Percentiles rank a stretch among this genome's conserved stretches.
Evolutionary conservation across 1,139 yeast genomes (phyloP).

Genomic region (Chernovozyma aurita): DNA sequence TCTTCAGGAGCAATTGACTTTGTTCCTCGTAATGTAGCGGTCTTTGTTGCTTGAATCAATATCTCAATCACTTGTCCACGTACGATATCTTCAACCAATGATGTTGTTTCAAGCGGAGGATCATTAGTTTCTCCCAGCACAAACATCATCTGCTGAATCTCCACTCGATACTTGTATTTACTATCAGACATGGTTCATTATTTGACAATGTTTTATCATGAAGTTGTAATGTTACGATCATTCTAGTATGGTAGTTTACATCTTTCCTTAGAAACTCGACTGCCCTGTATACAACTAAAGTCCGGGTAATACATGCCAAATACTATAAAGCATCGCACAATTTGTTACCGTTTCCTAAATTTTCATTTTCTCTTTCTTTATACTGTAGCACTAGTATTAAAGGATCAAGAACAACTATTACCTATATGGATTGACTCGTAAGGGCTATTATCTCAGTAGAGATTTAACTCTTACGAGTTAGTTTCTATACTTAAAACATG

Average conservation of each 20-base stretch:
- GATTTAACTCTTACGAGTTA: not conserved
- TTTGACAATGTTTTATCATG: no score
- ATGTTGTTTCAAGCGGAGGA: constrained; percentile 87
- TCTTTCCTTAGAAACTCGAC: no score
- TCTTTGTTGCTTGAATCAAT: constrained; percentile 69
- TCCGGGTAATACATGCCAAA: no score
- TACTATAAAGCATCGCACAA: constrained; percentile 1
- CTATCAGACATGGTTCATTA: constrained; percentile 20
- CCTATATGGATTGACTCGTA: not conserved
- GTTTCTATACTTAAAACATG: not conserved
- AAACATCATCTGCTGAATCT: constrained; percentile 98
- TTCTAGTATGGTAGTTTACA: no score
- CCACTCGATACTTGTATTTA: constrained; percentile 74
- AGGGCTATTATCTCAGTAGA: not conserved
- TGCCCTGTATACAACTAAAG: not conserved
- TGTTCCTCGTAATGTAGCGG: constrained; percentile 79
- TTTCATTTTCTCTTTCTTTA: not conserved
- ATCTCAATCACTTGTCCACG: constrained; percentile 92
- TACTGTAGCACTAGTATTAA: no score
- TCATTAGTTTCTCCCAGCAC: constrained; percentile 94
- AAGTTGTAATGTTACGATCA: no score
- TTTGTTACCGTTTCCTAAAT: no score
- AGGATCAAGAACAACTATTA: no score
- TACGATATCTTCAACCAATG: constrained; percentile 90
- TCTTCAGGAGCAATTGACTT: constrained; percentile 89